Evolutionary conservation across 768 basidiomycete genomes (phyloP), one percentile per base, ranked within the genome.

Genomic region (Dentipellis fragilis): DNA sequence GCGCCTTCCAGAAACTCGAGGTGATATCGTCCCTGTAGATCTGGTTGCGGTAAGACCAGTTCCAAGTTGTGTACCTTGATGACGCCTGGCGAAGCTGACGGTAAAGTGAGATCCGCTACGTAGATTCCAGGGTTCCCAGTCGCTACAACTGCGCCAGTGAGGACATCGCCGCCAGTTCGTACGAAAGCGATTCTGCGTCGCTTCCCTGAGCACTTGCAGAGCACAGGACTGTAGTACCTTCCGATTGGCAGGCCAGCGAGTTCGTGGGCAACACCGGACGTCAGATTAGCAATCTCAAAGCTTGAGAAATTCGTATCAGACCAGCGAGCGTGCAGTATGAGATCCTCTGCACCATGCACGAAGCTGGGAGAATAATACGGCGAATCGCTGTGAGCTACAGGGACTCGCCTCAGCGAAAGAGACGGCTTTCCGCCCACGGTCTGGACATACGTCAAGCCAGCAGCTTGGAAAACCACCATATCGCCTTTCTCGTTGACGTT

Each of bases 151-250:
- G n/a, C 19, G 17, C 42, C 42, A 16, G 42, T 45, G n/a, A 45
- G n/a, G n/a, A 45, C n/a, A 19, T 45, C 42, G 42, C 42, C 19
- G 14, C 42, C 42, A 7, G 42, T 45, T 19, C 19, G n/a, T 19
- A 45, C 42, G 42, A 45, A 80, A 80, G 42, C 42, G 4, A 45
- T 45, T 16, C 19, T 45, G 7, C 42, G 42, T 19, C 7, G 42
- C n/a, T n/a, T 17, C n/a, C 42, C 42, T 16, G 42, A 9, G 42
- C 42, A 19, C 19, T 45, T 45, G 42, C 42, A 45, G 19, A 45
- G 42, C 42, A 17, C 42, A 9, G 42, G 42, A 6, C 42, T 45
- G 42, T 45, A 45, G 3, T 45, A 45, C 19, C 42, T 45, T 2
- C 42, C 42, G n/a, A 45, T n/a, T 4, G 42, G 42, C 14, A 45